Evolutionary conservation across 176 grass and related monocot species (phyloP), one percentile per base, ranked within the genome.

Genomic region (Avena eriantha): DNA sequence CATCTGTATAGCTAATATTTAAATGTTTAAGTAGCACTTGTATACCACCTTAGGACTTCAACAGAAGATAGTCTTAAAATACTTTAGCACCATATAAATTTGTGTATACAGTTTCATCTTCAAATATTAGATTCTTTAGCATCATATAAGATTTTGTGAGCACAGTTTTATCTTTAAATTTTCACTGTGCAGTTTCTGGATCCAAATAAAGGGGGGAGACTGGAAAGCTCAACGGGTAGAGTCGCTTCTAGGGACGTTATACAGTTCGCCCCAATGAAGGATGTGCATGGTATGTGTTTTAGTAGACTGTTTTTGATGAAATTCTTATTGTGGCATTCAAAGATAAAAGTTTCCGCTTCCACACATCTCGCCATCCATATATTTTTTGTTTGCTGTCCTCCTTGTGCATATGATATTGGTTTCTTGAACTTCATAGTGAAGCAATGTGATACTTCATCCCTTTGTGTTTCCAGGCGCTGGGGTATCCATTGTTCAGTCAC

Each of bases 161-260:
- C 26, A 33, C 21, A 60, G 69, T 56, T 84, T 86, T 15, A 79
- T 80, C 35, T 75, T 76, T 66, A 83, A 50, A 21, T 86, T 87
- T 85, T 18, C 54, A 45, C 33, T 34, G 31, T 73, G 77, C 89
- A 99, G 97, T 92, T 96, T 90, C 82, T 99, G 66, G 97, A 99
- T 92, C 90, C 92, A 78, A 95, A 99, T 84, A 99, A 93, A 94
- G 97, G 97, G 61, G 92, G 94, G 49, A 87, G 89, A 90, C 89
- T 99, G 58, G 90, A 99, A 91, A 94, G 90, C 77, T 93, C 92
- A 59, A 89, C 90, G 0, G 94, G 94, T 22, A 88, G 97, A 80
- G 94, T 99, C 85, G 90, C 94, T 72, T 90, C 94, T 75, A 88
- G 97, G 85, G 94, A 96, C 76, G 93, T 99, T 73, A 93, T 99